These are phyloP conservation scores for Microdochium nivale DNA, from an alignment of 2,329 filamentous ascomycete genomes.

Conservation along the genomic window DNA sequence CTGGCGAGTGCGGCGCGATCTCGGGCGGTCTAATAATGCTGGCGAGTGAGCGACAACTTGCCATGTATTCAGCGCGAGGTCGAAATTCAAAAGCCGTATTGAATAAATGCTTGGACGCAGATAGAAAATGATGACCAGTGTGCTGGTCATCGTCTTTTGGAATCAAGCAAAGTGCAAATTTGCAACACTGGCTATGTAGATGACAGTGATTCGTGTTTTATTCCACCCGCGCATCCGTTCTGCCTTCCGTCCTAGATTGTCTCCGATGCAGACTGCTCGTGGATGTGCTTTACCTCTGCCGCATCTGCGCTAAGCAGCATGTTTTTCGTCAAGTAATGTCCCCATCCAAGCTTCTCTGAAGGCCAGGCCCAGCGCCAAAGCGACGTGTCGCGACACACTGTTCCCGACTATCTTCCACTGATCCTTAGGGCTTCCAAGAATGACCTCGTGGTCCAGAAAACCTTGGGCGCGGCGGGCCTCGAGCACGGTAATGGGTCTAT, in stretches of 20 bases:
- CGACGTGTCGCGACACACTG: conserved; percentile 62
- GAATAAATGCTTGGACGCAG: too few relatives aligned
- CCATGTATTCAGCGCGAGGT: too few relatives aligned
- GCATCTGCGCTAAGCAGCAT: not conserved
- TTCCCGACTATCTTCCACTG: conserved; percentile 68
- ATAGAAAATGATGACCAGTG: too few relatives aligned
- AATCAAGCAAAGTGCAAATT: too few relatives aligned
- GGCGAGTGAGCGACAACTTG: conserved; percentile 3
- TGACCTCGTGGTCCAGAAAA: conserved; percentile 59
- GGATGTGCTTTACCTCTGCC: too few relatives aligned
- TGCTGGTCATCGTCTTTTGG: too few relatives aligned
- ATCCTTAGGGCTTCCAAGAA: conserved; percentile 46
- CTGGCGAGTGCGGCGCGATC: conserved; percentile 56
- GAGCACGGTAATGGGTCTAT: conserved; percentile 52
- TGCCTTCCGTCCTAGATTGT: too few relatives aligned
- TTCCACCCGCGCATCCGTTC: too few relatives aligned
- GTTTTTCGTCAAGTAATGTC: conserved; percentile 19
- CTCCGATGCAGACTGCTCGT: not conserved
- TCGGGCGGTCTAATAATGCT: conserved; percentile 32
- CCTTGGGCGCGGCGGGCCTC: conserved; percentile 64
- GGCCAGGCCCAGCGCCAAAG: conserved; percentile 55
- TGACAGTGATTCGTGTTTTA: too few relatives aligned
- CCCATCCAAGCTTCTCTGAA: conserved; percentile 50
- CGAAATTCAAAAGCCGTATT: too few relatives aligned
- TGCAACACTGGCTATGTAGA: too few relatives aligned